Evolutionary conservation across 2,329 filamentous ascomycete genomes (phyloP).

Genomic region (Cladosporium sphaerospermum): DNA sequence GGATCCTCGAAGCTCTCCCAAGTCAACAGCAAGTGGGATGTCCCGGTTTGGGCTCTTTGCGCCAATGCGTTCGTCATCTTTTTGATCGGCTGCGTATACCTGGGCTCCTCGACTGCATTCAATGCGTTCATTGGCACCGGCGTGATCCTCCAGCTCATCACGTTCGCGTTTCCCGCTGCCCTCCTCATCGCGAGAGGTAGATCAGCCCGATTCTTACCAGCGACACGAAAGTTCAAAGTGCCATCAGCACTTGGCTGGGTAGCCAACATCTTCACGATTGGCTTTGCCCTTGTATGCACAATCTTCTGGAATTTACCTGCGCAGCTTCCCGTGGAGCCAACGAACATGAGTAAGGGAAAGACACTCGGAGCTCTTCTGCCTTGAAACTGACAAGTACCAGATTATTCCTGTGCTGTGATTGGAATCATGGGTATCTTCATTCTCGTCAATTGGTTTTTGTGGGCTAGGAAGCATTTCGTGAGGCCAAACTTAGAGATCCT

Average conservation of each 20-base stretch:
- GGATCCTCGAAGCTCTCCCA: constrained; percentile 44
- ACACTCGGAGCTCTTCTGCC: background rate
- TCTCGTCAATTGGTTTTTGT: background rate
- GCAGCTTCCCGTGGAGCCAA: background rate
- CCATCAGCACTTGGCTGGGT: background rate
- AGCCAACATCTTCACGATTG: background rate
- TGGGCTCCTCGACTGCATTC: constrained; percentile 17
- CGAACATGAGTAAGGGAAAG: background rate
- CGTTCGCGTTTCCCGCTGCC: constrained; percentile 38
- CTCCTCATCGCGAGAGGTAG: constrained; percentile 40
- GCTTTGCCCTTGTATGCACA: background rate
- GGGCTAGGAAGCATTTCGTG: background rate
- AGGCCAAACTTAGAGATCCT: background rate
- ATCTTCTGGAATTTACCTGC: background rate
- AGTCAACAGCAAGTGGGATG: constrained; percentile 47
- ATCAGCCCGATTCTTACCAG: background rate
- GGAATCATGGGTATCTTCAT: background rate
- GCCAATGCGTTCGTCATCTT: constrained; percentile 45
- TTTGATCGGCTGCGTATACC: constrained; percentile 20
- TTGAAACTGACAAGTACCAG: background rate
- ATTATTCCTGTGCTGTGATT: background rate
- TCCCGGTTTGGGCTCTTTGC: constrained; percentile 52
- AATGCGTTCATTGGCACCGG: constrained; percentile 39
- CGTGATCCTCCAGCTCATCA: constrained; percentile 35
- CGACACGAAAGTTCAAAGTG: background rate